Evolutionary conservation across 2,329 filamentous ascomycete genomes (phyloP), one percentile per base, ranked within the genome.

Genomic region (Westerdykella aurantiaca): DNA sequence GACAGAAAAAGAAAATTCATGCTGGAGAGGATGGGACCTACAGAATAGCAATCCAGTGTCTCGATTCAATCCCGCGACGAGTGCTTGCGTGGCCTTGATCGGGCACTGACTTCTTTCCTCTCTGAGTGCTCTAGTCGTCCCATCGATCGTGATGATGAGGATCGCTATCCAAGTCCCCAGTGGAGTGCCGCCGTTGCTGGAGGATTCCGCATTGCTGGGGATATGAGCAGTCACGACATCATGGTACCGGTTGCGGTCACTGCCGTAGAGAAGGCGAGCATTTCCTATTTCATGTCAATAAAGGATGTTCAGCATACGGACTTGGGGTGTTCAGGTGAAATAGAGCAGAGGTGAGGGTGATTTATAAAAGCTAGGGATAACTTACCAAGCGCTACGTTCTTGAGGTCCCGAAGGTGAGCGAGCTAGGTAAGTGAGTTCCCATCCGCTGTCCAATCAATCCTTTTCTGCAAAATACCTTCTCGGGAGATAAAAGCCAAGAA

Each of bases 111-210:
- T 78, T 43, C 95, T 84, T 64, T 93, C 83, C 31, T 75, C 71
- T 41, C 83, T 81, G 47, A 98, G 76, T 14, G 75, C 74, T 50
- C 89, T 87, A 0, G 90, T 90, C 0, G 84, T 84, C 55, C 80
- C 78, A 13, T 84, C 76, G 46, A 85, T 81, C 68, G 95, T 97
- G 34, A 85, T 90, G 52, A 96, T 81, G 62, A 97, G 96, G 86
- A 96, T 95, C 57, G 96, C 85, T 31, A 88, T 89, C 55, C 88
- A 95, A 0, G 88, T 95, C 0, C 39, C 25, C 11, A 29, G 25
- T 9, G 2, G 9, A 29, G 9, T 29, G 25, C 45, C 2, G 45
- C 44, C 0, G 41, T 51, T 44, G 16, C 43, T 61, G 17, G 3
- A 2, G 3, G 2, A 3, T 5, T 37, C 38, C 56, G n/a, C 53